Evolutionary conservation across 176 grass and related monocot species (phyloP), one percentile per base, ranked within the genome.

Genomic region (Aegilops longissima): DNA sequence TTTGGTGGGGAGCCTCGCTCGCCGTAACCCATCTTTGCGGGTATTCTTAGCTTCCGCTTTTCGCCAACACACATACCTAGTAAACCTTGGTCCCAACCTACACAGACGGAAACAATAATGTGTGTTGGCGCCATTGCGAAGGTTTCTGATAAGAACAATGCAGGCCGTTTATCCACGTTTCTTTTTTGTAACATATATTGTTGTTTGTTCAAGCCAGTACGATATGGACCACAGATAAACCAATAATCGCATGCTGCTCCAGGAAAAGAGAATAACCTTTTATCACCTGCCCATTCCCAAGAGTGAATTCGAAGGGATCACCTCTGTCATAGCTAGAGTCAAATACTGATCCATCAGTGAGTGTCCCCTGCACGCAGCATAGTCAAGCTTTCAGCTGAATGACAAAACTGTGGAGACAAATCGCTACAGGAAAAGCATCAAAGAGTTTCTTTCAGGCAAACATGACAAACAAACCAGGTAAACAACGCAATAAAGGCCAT

Each of bases 1-100:
- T 90, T 96, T 8, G 96, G 94, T 84, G 93, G 94, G 85, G 96
- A 98, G 63, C 96, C 92, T 86, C 88, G 81, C 45, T 91, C 92
- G 9, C 90, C 94, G 33, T 98, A 96, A 78, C 94, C 96, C 90
- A 96, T 93, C 80, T 93, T 94, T 64, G 96, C 80, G 38, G 96
- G 94, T 88, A 98, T 96, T 80, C 92, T 93, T 72, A 98, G 74
- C 82, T 96, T 98, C 79, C 96, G 79, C 87, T 98, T 98, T 91
- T 98, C 96, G 69, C 94, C 92, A 1, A 98, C 82, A 44, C 93
- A 98, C 93, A 98, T 96, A 85, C 94, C 90, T 82, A 98, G 80
- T 72, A 96, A 82, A 39, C 94, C 96, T 92, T 98, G 94, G 86
- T 98, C 96, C 96, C 92, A 98, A 73, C 96, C 96, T 96, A 54